Percentiles rank a stretch among this genome's conserved stretches.
Evolutionary conservation across 768 basidiomycete species (phyloP).

Genomic region (Lactarius indigo): DNA sequence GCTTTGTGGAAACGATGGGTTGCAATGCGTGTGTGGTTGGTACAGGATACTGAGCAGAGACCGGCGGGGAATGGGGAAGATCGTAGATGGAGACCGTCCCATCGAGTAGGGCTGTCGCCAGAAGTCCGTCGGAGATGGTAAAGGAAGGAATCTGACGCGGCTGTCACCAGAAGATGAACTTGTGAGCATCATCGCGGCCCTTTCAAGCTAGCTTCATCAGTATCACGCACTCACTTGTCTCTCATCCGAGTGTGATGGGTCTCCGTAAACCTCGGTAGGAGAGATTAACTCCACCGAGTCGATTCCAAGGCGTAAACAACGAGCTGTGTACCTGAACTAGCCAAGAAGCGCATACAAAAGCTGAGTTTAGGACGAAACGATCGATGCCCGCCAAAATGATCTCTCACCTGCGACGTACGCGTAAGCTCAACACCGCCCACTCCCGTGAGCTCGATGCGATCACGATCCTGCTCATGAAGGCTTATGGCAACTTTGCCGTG

Average conservation of each 20-base stretch:
- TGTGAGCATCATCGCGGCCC: background rate
- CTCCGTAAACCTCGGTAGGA: constrained; percentile 22
- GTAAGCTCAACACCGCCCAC: constrained; percentile 15
- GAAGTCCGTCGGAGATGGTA: constrained; percentile 13
- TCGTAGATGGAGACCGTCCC: constrained; percentile 23
- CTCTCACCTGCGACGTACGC: constrained; percentile 18
- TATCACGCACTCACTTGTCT: constrained; percentile 20
- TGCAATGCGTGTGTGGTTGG: constrained; percentile 7
- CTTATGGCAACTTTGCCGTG: constrained; percentile 21
- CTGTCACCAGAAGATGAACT: constrained; percentile 6
- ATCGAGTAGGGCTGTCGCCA: constrained; percentile 24
- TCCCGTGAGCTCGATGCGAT: constrained; percentile 23
- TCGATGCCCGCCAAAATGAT: background rate
- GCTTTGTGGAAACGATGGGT: constrained; percentile 10
- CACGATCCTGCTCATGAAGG: constrained; percentile 24
- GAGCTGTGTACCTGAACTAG: constrained; percentile 21
- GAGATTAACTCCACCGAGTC: constrained; percentile 18
- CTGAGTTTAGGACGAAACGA: background rate
- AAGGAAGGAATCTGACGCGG: constrained; percentile 25
- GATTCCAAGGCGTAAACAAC: constrained; percentile 19
- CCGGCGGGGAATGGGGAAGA: constrained; percentile 4
- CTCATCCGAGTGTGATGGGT: constrained; percentile 23
- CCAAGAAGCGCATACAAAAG: background rate
- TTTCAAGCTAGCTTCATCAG: background rate
- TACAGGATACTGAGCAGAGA: constrained; percentile 6